phyloP scores from a whole-genome alignment of 2,329 filamentous ascomycete species.

The Colletotrichum tamarilloi region DNA sequence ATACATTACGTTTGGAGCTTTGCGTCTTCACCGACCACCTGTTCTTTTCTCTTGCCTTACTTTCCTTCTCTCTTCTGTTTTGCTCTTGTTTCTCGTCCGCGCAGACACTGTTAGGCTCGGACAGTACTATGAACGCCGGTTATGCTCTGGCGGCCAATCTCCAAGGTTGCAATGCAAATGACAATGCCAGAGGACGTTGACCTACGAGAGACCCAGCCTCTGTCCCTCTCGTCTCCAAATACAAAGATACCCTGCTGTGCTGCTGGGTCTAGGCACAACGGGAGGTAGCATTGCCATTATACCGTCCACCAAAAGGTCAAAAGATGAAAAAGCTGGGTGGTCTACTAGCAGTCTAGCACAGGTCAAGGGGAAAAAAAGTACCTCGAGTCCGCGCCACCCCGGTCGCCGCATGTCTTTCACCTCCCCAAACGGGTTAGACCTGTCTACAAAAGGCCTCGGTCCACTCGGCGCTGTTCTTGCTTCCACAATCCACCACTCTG shows the following conservation, averaged over 20 bases:
- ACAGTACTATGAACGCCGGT: neutral
- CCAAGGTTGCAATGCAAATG: neutral
- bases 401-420: slow-evolving; percentile 39
- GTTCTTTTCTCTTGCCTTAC: neutral
- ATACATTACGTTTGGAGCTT: neutral
- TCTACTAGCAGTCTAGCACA: neutral
- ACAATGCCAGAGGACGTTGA: neutral
- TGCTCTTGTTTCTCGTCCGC: neutral
- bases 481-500: neutral
- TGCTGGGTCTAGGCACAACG: neutral
- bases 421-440: slow-evolving; percentile 43
- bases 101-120: neutral
- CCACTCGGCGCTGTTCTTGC: slow-evolving; percentile 34
- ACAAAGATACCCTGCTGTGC: neutral
- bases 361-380: slow-evolving; percentile 22
- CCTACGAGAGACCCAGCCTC: neutral
- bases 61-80: no score
- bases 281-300: neutral
- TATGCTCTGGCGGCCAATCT: neutral
- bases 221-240: neutral
- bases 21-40: neutral
- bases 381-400: slow-evolving; percentile 30
- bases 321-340: neutral
- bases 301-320: neutral
- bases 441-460: slow-evolving; percentile 39